Evolutionary conservation across 2,329 filamentous ascomycete genomes (phyloP), one percentile per base, ranked within the genome.

Genomic region (Apiospora saccharicola): DNA sequence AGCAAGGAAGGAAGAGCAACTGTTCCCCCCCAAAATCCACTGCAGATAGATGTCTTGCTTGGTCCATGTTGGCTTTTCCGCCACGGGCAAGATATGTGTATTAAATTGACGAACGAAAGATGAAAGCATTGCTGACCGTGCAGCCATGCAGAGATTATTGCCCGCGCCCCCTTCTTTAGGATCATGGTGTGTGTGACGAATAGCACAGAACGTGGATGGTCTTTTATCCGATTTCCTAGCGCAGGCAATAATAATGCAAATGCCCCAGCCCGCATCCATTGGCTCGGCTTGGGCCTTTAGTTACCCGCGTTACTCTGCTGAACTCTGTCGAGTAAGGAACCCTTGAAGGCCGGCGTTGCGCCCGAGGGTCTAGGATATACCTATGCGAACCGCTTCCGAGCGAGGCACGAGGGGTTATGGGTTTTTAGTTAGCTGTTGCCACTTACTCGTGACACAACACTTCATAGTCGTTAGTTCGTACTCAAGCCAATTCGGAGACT

Each of bases 41-140:
- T 64, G 57, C 57, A 64, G 34, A n/a, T 14, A 4, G 37, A 41
- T 61, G 26, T 64, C 34, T 41, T 13, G 34, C 22, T 64, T 3
- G 12, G 16, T 30, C 14, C 2, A 30, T 7, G 19, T 16, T 37
- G 37, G 53, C 53, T 41, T 61, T 61, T 13, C 30, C 53, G 30
- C 53, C 22, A 7, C 19, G 8, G 19, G 34, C 34, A 41, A n/a
- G 1, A n/a, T 19, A 26, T n/a, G 22, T 4, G 41, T 64, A 41
- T n/a, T 24, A 22, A 34, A 37, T 37, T 37, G 53, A 37, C 46
- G 46, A 37, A 37, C 53, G 53, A 47, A 8, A n/a, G 10, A 49
- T 1, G n/a, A 51, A 51, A 61, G 53, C 53, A 61, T 37, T 41
- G 57, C 57, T 64, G 57, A 64, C 57, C 57, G 12, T 64, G 57